Evolutionary conservation across 306 rosid genomes (phyloP).

Genomic region (Cicer cuneatum): DNA sequence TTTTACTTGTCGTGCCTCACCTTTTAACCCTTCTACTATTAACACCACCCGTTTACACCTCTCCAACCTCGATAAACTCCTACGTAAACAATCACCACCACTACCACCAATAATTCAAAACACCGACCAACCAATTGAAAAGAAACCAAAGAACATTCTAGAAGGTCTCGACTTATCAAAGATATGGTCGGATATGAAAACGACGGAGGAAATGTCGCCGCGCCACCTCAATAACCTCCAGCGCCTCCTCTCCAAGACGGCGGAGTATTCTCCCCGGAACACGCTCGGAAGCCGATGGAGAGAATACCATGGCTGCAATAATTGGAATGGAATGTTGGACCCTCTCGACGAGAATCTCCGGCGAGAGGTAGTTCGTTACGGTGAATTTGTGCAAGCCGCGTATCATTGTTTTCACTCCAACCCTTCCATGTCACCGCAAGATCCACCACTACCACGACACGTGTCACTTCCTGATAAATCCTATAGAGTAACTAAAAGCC

Average conservation of each 20-base stretch:
- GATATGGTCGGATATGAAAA: conserved; percentile 68
- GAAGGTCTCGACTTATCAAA: conserved; percentile 66
- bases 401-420: conserved; percentile 76
- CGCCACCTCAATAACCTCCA: conserved; percentile 69
- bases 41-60: conserved; percentile 62
- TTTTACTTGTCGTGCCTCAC: conserved; percentile 59
- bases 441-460: conserved; percentile 52
- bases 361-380: conserved; percentile 89
- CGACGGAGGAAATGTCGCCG: conserved; percentile 90
- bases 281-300: conserved; percentile 70
- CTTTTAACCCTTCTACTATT: conserved; percentile 51
- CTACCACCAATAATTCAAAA: not conserved
- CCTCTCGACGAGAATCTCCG: conserved; percentile 95
- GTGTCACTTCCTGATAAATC: conserved; percentile 64
- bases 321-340: conserved; percentile 85
- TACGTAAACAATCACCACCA: conserved; percentile 45
- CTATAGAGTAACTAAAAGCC: conserved; percentile 75
- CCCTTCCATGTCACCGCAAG: conserved; percentile 67
- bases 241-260: conserved; percentile 63
- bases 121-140: conserved; percentile 35
- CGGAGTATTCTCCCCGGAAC: conserved; percentile 80
- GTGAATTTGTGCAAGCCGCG: conserved; percentile 87
- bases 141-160: conserved; percentile 50
- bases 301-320: conserved; percentile 74
- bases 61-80: conserved; percentile 77